Evolutionary conservation across 257 asterid species (phyloP), one percentile per base, ranked within the genome.

Genomic region (Solanum verrucosum): DNA sequence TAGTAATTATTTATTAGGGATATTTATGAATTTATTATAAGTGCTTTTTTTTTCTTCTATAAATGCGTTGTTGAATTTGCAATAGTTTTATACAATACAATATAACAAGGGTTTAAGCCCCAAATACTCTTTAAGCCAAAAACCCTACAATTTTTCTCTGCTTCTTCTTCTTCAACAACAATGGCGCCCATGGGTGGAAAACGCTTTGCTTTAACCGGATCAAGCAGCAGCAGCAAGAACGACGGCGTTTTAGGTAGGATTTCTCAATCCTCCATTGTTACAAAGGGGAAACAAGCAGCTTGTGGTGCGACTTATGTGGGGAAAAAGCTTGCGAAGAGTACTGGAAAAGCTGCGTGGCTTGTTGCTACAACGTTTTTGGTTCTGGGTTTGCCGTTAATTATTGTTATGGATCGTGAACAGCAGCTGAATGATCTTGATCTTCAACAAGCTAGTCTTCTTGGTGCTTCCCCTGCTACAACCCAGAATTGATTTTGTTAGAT

Each of bases 231-330:
- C 87, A 49, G 77, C 87, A 49, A 59, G 71, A 83, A 86, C 5
- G 90, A 81, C 84, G 87, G 91, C 56, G 83, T 93, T 77, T 40
- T 93, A 29, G 35, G 93, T 13, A 92, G 90, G 67, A 90, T 93
- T 84, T 91, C 94, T 85, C 92, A 92, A 7, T 78, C 87, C 25
- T 25, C 96, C 6, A 37, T 91, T 46, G 91, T 91, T 3, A 52
- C 70, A 37, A 91, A 89, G 88, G 95, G 97, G 4, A 92, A 90
- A 87, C 71, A 81, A 73, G 89, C 91, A 83, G 96, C 94, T 74
- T 67, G 87, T 56, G 95, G 91, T 86, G 90, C 93, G 4, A 92
- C 92, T 29, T 92, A 91, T 89, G 96, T 94, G 38, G 93, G 93
- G 23, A 94, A 90, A 88, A 92, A 91, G 77, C 91, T 95, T 18